Evolutionary conservation across 352 stramenopile genomes (phyloP), one percentile per base, ranked within the genome.

Genomic region (Aphanomyces invadans): DNA sequence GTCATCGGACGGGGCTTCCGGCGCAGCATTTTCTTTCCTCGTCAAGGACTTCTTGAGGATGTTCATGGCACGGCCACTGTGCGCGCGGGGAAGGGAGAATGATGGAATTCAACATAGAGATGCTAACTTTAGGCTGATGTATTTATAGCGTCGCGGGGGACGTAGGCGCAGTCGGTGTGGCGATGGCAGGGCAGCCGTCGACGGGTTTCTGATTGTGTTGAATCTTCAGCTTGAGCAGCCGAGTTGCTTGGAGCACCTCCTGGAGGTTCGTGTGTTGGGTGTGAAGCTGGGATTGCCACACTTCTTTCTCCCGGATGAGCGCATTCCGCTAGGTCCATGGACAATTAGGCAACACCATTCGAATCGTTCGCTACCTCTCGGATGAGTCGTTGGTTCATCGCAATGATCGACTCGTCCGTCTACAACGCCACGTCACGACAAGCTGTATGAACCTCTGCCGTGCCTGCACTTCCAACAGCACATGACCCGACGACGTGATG

Each of bases 221-320:
- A 4, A 62, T 25, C 31, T 62, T 45, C 7, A 46, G 53, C 53
- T 62, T 62, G 15, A 62, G 23, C n/a, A 32, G n/a, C 11, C 53
- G 53, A n/a, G 53, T 48, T 28, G 53, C 53, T 4, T 23, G 28
- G 15, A 62, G 32, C 3, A 62, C 53, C 19, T 62, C 36, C 26
- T 62, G 53, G 33, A 62, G 53, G 26, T 46, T 46, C 5, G 15
- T 17, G 46, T 62, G 53, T 21, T 62, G 53, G 3, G 21, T 32
- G 45, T 62, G 53, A 4, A 62, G 31, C 53, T 62, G 17, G 15
- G 29, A n/a, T 48, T 62, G 53, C 53, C 53, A 62, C 29, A 46
- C 17, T 26, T 44, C 53, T 25, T 62, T 62, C 31, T 62, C 29
- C 5, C 31, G 53, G 9, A 31, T 21, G 7, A 62, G 36, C 1